Evolutionary conservation across 2,329 filamentous ascomycete genomes (phyloP), one percentile per base, ranked within the genome.

Genomic region (Cryoendolithus antarcticus): DNA sequence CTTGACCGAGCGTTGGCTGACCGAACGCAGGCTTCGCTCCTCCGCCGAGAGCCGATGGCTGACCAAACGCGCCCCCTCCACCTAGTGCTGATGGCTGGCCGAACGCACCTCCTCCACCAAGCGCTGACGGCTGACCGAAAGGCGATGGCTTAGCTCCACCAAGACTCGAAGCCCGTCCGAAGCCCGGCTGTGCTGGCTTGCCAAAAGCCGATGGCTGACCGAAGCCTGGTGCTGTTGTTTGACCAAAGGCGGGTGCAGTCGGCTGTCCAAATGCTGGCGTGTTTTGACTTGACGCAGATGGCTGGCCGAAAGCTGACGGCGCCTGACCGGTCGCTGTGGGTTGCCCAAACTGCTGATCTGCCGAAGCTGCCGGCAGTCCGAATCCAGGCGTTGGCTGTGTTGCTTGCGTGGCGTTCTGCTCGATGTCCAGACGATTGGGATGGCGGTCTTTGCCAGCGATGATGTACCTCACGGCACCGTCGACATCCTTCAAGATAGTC

Each of bases 401-500:
- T 29, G 27, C 45, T 39, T 30, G 19, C 6, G 39, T 34, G 27
- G 33, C 39, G n/a, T 41, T 41, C 19, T 34, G 30, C 13, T 34
- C 74, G 12, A 79, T 67, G 47, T 88, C 82, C 38, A 72, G 64
- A 31, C 85, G 72, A 54, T 91, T 93, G 1, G 84, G 84, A 51
- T 86, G 83, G 31, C 76, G 73, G 38, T 82, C 76, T 39, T 72
- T 74, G 13, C 72, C 75, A 4, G 75, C 70, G 7, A 79, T 53
- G 9, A 91, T 64, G 54, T 80, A 91, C 39, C 76, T 71, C 33
- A 82, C 69, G 1, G 88, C 86, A 2, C 78, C 82, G 43, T 80
- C 70, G 7, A 83, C 58, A 51, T 93, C 80, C 43, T 67, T 72
- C 1, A 85, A 55, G 1, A 80, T 77, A n/a, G 67, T 72, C 43